phyloP scores from a whole-genome alignment of 306 rosid genomes.

The Cucumis hystrix region DNA sequence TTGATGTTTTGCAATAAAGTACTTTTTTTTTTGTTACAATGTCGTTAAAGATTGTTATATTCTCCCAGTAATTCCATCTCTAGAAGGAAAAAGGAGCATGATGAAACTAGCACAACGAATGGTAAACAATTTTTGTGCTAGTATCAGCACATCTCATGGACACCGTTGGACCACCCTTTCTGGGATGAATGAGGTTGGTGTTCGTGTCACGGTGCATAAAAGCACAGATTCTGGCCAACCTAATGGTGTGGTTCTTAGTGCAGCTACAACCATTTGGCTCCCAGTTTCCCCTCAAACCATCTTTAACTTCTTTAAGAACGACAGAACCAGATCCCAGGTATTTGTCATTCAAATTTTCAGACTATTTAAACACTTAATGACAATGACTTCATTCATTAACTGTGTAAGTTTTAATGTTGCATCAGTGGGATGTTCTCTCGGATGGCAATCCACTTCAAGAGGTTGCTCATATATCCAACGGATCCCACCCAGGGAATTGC shows the following conservation, averaged over 20 bases:
- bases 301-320: conserved; percentile 85
- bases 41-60: background rate
- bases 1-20: background rate
- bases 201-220: conserved; percentile 61
- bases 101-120: conserved; percentile 96
- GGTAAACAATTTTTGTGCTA: conserved; percentile 70
- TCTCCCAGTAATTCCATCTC: conserved; percentile 59
- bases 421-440: conserved; percentile 94
- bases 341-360: background rate
- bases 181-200: conserved; percentile 62
- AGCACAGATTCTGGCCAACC: conserved; percentile 82
- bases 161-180: conserved; percentile 81
- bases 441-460: conserved; percentile 75
- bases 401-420: background rate
- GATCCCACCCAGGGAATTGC: conserved; percentile 85
- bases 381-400: background rate
- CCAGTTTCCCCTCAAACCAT: conserved; percentile 73
- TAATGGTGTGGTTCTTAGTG: conserved; percentile 75
- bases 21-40: background rate
- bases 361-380: background rate
- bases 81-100: conserved; percentile 85
- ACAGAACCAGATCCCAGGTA: conserved; percentile 85
- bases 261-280: conserved; percentile 90
- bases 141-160: conserved; percentile 64
- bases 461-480: conserved; percentile 91